Evolutionary conservation across 2,329 filamentous ascomycete species (phyloP).

Genomic region (Ophiosphaerella korrae): DNA sequence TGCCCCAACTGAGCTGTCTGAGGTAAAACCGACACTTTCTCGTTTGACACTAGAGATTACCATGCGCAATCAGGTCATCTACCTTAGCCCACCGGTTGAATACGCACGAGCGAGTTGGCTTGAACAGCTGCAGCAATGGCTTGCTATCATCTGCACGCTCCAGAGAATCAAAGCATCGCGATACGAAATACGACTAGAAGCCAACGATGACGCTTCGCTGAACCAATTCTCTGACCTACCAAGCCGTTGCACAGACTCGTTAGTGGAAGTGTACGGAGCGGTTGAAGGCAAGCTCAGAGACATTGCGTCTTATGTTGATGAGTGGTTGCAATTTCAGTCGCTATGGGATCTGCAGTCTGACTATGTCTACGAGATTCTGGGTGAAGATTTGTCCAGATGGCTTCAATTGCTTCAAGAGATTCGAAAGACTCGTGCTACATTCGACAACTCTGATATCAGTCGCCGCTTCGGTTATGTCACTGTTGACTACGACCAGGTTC

Average conservation of each 20-base stretch:
- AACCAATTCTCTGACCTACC: slow-evolving; percentile 82
- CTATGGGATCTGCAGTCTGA: slow-evolving; percentile 97
- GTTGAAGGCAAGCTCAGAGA: slow-evolving; percentile 82
- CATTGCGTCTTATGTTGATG: slow-evolving; percentile 87
- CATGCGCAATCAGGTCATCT: slow-evolving; percentile 98
- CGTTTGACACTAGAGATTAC: slow-evolving; percentile 87
- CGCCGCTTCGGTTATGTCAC: slow-evolving; percentile 91
- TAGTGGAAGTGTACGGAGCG: slow-evolving; percentile 79
- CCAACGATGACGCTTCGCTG: slow-evolving; percentile 65
- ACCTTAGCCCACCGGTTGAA: slow-evolving; percentile 90
- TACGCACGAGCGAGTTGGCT: slow-evolving; percentile 94
- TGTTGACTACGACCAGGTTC: slow-evolving; percentile 98
- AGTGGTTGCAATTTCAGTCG: slow-evolving; percentile 98
- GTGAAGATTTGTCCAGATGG: slow-evolving; percentile 91
- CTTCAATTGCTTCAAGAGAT: slow-evolving; percentile 96
- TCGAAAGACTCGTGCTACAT: slow-evolving; percentile 90
- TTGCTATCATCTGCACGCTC: slow-evolving; percentile 88
- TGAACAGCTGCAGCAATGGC: slow-evolving; percentile 88
- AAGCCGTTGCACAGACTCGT: slow-evolving; percentile 76
- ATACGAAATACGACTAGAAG: slow-evolving; percentile 83
- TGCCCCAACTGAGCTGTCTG: slow-evolving; percentile 52
- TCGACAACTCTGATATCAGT: slow-evolving; percentile 94
- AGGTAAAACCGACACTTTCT: slow-evolving; percentile 65
- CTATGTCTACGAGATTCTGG: slow-evolving; percentile 89
- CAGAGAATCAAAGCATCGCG: slow-evolving; percentile 93